Percentiles rank a stretch among this genome's conserved stretches.
Conservation (phyloP, 306 rosid genomes). For the Canavalia ensiformis region DNA sequence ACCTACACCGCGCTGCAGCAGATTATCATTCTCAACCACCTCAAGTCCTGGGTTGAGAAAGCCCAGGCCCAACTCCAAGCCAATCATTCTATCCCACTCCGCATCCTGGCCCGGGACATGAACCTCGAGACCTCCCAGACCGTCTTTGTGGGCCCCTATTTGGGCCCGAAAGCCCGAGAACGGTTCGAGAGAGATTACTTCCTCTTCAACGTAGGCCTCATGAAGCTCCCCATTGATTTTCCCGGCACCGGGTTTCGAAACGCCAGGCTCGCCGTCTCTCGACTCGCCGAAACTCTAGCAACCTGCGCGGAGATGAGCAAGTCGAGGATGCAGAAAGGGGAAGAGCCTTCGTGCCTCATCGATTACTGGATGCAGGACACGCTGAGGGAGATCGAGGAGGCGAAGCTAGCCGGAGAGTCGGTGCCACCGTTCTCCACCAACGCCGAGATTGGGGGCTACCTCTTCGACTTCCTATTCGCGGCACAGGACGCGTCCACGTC, state of each 20-base stretch:
- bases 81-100: slow-evolving; percentile 49
- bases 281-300: slow-evolving; percentile 57
- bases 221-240: slow-evolving; percentile 80
- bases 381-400: slow-evolving; percentile 53
- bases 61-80: neutral
- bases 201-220: slow-evolving; percentile 80
- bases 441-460: slow-evolving; percentile 68
- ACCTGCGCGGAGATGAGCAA: slow-evolving; percentile 64
- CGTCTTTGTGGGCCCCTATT: slow-evolving; percentile 84
- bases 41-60: slow-evolving; percentile 61
- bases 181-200: slow-evolving; percentile 73
- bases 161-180: slow-evolving; percentile 60
- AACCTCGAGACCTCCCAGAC: slow-evolving; percentile 87
- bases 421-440: slow-evolving; percentile 55
- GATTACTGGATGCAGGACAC: slow-evolving; percentile 93
- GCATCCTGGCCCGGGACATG: slow-evolving; percentile 76
- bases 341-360: slow-evolving; percentile 77
- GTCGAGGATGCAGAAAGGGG: slow-evolving; percentile 55
- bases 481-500: slow-evolving; percentile 94
- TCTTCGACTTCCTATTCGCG: slow-evolving; percentile 90
- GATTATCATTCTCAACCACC: slow-evolving; percentile 71
- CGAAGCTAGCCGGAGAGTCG: slow-evolving; percentile 36
- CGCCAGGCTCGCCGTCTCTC: slow-evolving; percentile 82
- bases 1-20: slow-evolving; percentile 85
- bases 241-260: slow-evolving; percentile 85